Conservation (phyloP, 805 yeast genomes). For the Ogataea glucozyma region DNA sequence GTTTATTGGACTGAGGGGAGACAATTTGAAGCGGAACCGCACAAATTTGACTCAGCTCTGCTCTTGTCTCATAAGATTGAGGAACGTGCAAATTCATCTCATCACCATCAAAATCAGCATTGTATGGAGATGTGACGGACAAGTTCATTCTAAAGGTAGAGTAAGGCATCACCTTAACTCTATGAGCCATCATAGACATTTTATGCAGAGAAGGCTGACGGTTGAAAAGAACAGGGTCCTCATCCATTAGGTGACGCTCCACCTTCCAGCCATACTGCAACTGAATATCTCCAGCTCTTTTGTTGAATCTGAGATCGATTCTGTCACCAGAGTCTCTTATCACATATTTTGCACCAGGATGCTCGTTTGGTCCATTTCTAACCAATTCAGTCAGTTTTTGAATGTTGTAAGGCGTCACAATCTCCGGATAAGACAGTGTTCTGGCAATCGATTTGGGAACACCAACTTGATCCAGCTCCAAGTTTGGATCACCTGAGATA, state of each 20-base stretch:
- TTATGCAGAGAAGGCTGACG: constrained; percentile 99
- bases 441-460: constrained; percentile 97
- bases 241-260: constrained; percentile 96
- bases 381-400: constrained; percentile 90
- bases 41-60: constrained; percentile 91
- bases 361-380: constrained; percentile 98
- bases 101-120: constrained; percentile 99
- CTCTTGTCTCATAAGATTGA: constrained; percentile 96
- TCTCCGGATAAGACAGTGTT: constrained; percentile 94
- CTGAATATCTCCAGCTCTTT: constrained; percentile 97
- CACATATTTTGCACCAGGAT: constrained; percentile 98
- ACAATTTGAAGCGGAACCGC: constrained; percentile 98
- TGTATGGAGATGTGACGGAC: constrained; percentile 98
- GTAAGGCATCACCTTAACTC: constrained; percentile 98
- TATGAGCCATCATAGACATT: constrained; percentile 99
- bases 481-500: constrained; percentile 98
- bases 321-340: constrained; percentile 99
- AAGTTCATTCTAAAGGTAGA: constrained; percentile 95
- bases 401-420: constrained; percentile 96
- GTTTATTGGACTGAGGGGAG: constrained; percentile 97
- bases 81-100: constrained; percentile 99
- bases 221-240: constrained; percentile 96
- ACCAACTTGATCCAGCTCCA: constrained; percentile 98
- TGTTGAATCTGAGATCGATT: constrained; percentile 94
- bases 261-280: constrained; percentile 99